Evolutionary conservation across 768 basidiomycete species (phyloP), one percentile per base, ranked within the genome.

Genomic region (Lactarius akahatsu): DNA sequence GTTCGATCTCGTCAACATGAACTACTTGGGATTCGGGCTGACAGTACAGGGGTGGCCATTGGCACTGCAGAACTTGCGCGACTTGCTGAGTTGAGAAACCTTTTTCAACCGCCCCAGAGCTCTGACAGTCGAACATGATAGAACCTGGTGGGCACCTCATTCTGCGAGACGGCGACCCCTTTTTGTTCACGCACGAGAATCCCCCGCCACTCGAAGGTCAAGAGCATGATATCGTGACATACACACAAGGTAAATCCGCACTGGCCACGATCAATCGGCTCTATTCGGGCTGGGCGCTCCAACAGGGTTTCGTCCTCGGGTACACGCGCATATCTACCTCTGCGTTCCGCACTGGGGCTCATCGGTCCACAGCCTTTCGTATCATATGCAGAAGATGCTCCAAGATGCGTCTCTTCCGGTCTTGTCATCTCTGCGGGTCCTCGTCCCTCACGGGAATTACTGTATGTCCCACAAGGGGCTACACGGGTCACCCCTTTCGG

Each of bases 81-180:
- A 20, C 18, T 18, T 56, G 15, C 34, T 66, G 30, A 30, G 65
- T 66, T 43, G n/a, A 57, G 65, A 38, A 41, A 9, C 6, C 18
- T 50, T 30, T n/a, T 23, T 23, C 20, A 18, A 58, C 34, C 15
- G 10, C 20, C 7, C 1, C 23, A 23, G 7, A 15, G 26, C 57
- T n/a, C 18, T 16, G 15, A 52, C 40, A 40, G 13, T 36, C 13
- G 8, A 16, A 23, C 8, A 5, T 11, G 18, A 20, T 36, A 61
- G 65, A 26, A 18, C 56, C 56, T 57, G 56, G 56, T 4, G 56
- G 56, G 13, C 20, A 34, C 38, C 38, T 59, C n/a, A n/a, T 59
- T 28, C 13, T 59, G 23, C 57, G 57, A 28, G 57, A 59, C 3
- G 26, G n/a, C 41, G 57, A 59, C 26, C 32, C 34, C 15, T 30